Percentiles rank a stretch among this genome's conserved stretches.
These are phyloP conservation scores for Cytospora piceicola DNA, from an alignment of 2,329 filamentous ascomycete genomes.

Conservation along the genomic window DNA sequence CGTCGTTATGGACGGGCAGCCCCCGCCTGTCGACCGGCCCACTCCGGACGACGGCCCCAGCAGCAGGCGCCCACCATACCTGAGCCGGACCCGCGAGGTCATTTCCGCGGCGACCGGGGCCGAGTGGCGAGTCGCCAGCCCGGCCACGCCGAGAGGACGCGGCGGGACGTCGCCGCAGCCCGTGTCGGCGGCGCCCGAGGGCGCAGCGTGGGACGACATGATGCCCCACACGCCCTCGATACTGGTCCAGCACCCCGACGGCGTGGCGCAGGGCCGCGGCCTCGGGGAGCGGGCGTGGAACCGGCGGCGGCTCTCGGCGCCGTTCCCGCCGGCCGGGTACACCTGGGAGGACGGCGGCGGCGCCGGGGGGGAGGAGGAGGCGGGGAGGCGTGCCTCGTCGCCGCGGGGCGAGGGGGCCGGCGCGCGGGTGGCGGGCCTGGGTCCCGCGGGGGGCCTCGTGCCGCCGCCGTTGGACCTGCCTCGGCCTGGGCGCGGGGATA, in stretches of 20 bases:
- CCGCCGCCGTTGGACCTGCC: constrained; percentile 13
- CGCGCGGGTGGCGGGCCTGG: not conserved
- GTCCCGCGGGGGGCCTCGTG: not conserved
- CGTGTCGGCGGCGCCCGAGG: not conserved
- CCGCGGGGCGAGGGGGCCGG: not conserved
- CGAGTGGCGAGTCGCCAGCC: constrained; percentile 11
- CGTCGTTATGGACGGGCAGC: constrained; percentile 17
- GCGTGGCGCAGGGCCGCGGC: constrained; percentile 16
- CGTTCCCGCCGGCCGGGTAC: constrained; percentile 8
- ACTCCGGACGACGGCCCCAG: not conserved
- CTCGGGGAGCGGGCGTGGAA: constrained; percentile 27
- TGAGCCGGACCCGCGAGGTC: not conserved
- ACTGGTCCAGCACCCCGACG: constrained; percentile 16
- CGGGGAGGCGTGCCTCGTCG: not conserved
- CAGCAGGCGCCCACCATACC: not conserved
- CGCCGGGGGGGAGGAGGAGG: not conserved
- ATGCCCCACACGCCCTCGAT: constrained; percentile 18
- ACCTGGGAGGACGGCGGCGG: not conserved
- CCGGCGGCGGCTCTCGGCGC: constrained; percentile 18
- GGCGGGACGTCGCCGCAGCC: constrained; percentile 46
- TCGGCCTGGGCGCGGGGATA: not conserved
- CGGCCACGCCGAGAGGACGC: constrained; percentile 70
- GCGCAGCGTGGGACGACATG: not conserved
- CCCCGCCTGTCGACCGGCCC: not conserved
- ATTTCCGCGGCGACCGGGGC: constrained; percentile 20